Evolutionary conservation across 1,284 basidiomycete species (phyloP), one percentile per base, ranked within the genome.

Genomic region (Austroboletus niveus): DNA sequence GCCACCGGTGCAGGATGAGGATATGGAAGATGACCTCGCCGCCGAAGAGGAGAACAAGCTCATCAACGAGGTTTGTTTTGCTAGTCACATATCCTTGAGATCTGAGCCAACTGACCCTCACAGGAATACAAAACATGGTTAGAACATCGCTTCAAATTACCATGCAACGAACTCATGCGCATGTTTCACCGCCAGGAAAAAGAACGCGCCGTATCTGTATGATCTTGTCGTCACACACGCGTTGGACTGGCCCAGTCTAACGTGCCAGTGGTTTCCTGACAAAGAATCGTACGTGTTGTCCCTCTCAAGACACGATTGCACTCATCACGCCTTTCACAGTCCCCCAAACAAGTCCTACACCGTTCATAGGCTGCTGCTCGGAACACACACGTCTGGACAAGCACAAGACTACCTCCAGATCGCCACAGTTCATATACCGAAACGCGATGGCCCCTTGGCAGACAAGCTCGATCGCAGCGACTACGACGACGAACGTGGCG

Each of bases 221-320:
- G 96, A 99, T 72, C 81, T 96, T 20, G 92, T 99, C 59, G 90
- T 99, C 63, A 98, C 96, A 0, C 95, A 98, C 68, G 96, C 97
- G 27, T 80, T 99, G 49, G 94, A 98, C 69, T 99, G 97, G 97
- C 97, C 97, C 15, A 94, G 89, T 63, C 71, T 99, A 63, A 99
- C 97, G 3, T 95, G 92, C 69, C 97, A 99, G 74, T 99, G 97
- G 97, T 92, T 99, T 69, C 97, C 97, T 1, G 96, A 99, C 77
- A 89, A 87, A 71, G 94, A 98, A 72, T 81, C 82, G 93, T 94
- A 63, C 64, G 89, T 76, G 31, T 29, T 20, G 17, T 27, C 24
- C 40, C 57, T 30, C 32, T 43, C 8, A 35, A 47, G 43, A 9
- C 11, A 42, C 43, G 8, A 1, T 36, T 22, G 22, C 27, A 6